Base-by-base conservation (phyloP, 179 eudicot species). In the Nepenthes alata region DNA sequence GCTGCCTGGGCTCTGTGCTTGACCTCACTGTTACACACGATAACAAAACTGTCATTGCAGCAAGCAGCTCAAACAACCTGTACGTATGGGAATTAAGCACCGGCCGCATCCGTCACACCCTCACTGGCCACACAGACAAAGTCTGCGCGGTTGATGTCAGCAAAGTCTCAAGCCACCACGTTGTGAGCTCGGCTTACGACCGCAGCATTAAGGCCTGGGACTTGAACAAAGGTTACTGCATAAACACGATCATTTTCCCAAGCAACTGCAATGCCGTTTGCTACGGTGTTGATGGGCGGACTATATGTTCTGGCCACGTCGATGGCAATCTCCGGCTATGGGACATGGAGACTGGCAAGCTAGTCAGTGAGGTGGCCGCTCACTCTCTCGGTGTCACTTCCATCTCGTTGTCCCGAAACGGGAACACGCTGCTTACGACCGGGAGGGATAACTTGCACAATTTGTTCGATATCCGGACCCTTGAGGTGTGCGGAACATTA, bases 151-250 rank as follows among this genome's bases (percentile, higher is more conserved):
- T 93, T 3, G 98, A 93, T 59, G 90, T 83, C 37, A 89, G 95
- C 81, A 85, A 79, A 74, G 79, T 80, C 62, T 93, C 97, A 15
- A 78, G 65, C 37, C 91, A 95, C 14, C 73, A 74, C 47, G 83
- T 82, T 37, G 88, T 82, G 13, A 89, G 98, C 61, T 83, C 98
- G 11, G 96, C 93, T 15, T 85, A 89, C 57, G 98, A 93, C 59
- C 83, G 95, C 11, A 86, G 97, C 1, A 93, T 93, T 44, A 93
- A 93, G 70, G 79, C 79, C 50, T 93, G 98, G 98, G 98, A 93
- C 78, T 73, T 93, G 61, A 80, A 81, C 45, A 93, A 75, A 68
- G 98, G 98, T 5, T 93, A 81, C 60, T 89, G 95, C 63, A 76
- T 71, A 10, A 93, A 83, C 68, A 89, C 98, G 9, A 76, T 93